Evolutionary conservation across 176 grass and related monocot species (phyloP).

Genomic region (Carex cristatella): DNA sequence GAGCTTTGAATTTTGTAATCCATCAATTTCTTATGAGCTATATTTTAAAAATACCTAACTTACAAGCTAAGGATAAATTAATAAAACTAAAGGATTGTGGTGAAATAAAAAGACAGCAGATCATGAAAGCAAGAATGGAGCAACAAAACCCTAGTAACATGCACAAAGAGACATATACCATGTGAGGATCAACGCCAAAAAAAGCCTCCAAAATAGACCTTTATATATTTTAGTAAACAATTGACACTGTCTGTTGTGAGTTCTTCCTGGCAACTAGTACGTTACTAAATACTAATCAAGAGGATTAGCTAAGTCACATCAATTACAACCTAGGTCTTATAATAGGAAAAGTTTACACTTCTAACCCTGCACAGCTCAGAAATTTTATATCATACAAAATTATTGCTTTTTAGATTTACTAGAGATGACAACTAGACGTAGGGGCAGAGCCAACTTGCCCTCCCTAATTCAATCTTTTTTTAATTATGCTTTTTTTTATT

Average conservation of each 20-base stretch:
- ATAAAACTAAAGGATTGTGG: not conserved
- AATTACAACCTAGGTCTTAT: not conserved
- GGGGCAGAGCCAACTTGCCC: too few species aligned
- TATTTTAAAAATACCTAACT: not conserved
- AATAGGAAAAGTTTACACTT: not conserved
- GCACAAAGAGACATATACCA: constrained; percentile 18
- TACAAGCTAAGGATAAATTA: not conserved
- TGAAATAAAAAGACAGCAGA: not conserved
- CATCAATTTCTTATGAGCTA: not conserved
- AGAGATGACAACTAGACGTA: not conserved
- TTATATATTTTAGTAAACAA: not conserved
- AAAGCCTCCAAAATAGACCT: constrained; percentile 12
- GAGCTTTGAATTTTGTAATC: constrained; percentile 18
- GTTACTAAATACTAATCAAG: not conserved
- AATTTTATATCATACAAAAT: not conserved
- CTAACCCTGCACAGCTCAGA: not conserved
- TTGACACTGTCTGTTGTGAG: not conserved
- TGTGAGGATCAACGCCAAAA: constrained; percentile 17
- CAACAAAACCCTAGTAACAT: constrained; percentile 15
- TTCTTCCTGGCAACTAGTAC: not conserved
- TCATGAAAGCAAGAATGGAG: constrained; percentile 21
- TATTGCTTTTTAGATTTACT: not conserved
- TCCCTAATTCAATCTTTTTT: too few species aligned
- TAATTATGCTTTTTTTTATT: too few species aligned
- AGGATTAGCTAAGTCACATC: not conserved